phyloP scores from a whole-genome alignment of 306 rosid genomes.

The Morella rubra region DNA sequence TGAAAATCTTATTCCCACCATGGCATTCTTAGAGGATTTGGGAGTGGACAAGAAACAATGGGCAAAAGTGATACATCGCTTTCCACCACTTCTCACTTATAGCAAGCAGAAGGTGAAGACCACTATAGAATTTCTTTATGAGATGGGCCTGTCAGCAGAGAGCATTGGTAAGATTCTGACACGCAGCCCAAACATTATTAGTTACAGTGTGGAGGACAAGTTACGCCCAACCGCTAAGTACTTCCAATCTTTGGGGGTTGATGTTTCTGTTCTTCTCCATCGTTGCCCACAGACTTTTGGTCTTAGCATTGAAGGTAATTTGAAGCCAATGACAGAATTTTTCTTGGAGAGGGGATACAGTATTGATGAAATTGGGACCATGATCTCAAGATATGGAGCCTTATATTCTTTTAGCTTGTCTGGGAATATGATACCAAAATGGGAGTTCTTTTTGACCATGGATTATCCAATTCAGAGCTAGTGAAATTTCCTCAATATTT shows the following conservation, averaged over 20 bases:
- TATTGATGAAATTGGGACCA: constrained; percentile 63
- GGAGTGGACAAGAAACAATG: constrained; percentile 90
- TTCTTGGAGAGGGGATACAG: constrained; percentile 76
- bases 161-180: constrained; percentile 78
- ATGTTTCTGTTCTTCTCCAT: constrained; percentile 63
- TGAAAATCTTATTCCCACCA: constrained; percentile 78
- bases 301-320: constrained; percentile 73
- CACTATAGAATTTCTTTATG: constrained; percentile 55
- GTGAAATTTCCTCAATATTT: constrained; percentile 63
- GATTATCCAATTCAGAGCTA: not conserved
- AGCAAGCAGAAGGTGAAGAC: constrained; percentile 72
- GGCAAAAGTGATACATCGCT: constrained; percentile 87
- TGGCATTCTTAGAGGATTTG: constrained; percentile 71
- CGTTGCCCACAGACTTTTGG: constrained; percentile 74
- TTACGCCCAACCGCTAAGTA: constrained; percentile 78
- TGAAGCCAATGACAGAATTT: constrained; percentile 77
- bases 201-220: constrained; percentile 87
- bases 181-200: constrained; percentile 69
- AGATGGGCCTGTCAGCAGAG: constrained; percentile 70
- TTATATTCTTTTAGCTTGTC: not conserved
- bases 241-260: constrained; percentile 77
- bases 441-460: too few species aligned
- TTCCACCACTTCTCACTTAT: constrained; percentile 78
- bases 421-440: not conserved
- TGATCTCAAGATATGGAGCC: constrained; percentile 49